Conservation (phyloP, 2,329 filamentous ascomycete genomes). For the Calonectria leucothoes region DNA sequence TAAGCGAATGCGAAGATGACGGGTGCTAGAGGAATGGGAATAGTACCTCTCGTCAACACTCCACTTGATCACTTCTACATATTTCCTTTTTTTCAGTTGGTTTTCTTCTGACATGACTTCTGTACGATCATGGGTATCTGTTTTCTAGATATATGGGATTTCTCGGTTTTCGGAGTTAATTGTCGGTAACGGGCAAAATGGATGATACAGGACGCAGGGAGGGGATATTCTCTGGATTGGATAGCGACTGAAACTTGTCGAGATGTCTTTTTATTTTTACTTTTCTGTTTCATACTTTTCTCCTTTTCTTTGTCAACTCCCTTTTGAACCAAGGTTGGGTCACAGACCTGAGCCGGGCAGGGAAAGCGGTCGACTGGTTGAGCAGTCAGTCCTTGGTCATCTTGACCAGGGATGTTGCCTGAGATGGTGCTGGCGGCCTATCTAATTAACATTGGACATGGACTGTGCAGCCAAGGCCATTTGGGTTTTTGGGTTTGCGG, state of each 20-base stretch:
- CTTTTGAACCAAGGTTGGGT: neutral
- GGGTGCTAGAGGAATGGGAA: constrained; percentile 35
- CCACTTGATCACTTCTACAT: constrained; percentile 28
- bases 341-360: neutral
- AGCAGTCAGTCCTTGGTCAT: neutral
- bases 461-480: constrained; percentile 13
- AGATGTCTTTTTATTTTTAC: constrained; percentile 26
- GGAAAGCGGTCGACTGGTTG: constrained; percentile 8
- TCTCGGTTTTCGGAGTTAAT: constrained; percentile 37
- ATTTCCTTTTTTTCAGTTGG: constrained; percentile 16
- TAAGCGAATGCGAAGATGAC: constrained; percentile 61
- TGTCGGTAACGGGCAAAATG: constrained; percentile 37
- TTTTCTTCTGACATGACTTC: constrained; percentile 34
- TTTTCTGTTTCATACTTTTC: constrained; percentile 22
- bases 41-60: constrained; percentile 6
- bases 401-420: neutral
- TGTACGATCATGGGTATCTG: constrained; percentile 43
- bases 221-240: constrained; percentile 23
- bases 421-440: constrained; percentile 4
- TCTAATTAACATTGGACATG: constrained; percentile 19
- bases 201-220: constrained; percentile 37
- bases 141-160: constrained; percentile 38
- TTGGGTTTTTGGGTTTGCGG: constrained; percentile 16
- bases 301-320: neutral
- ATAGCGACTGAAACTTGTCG: constrained; percentile 26